Base-by-base conservation (phyloP, 1,139 yeast species). In the Trichomonascaceae sp. region DNA sequence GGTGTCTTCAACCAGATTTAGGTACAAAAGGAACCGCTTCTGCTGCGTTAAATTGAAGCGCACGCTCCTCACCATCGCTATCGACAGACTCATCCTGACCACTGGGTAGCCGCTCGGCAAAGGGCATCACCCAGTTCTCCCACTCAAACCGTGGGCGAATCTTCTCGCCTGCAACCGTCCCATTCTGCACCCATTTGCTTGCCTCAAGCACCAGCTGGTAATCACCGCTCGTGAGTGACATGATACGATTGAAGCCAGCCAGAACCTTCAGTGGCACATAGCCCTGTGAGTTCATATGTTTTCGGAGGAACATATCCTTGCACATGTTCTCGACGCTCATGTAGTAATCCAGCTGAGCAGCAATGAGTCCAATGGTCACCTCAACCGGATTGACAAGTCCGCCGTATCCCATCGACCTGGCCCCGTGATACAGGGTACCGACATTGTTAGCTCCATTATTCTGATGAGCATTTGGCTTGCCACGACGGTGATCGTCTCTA, bases 281-380 rank as follows among this genome's bases (percentile, higher is more conserved):
- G 22, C 95, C 95, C 40, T 73, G 66, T 32, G 65, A 59, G 57
- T 77, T 75, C 93, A 84, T 82, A 50, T 77, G 81, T 47, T 73
- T 71, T 56, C 94, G 72, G 53, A 84, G 64, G 54, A 60, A 82
- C 39, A 79, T 62, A 56, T 84, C 95, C 59, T 81, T 79, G 47
- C 81, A 67, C 57, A 89, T 67, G 59, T 89, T 89, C 49, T 85
- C 94, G 37, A 77, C 68, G 17, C 92, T 77, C 58, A 89, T 79
- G 58, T 89, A 89, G 63, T 87, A 89, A 53, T 82, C 89, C 39
- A 85, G 64, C 64, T 85, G 96, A 46, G 47, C 50, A 28, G 52
- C 50, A 26, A 59, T 49, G 31, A 53, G 38, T 27, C 48, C 45
- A 33, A 58, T 38, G 11, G 57, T 43, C 31, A 47, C 42, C 26